Percentiles rank a stretch among this genome's conserved stretches.
Conservation (phyloP, 1,284 basidiomycete species). For the Xerocomus amazonicus region DNA sequence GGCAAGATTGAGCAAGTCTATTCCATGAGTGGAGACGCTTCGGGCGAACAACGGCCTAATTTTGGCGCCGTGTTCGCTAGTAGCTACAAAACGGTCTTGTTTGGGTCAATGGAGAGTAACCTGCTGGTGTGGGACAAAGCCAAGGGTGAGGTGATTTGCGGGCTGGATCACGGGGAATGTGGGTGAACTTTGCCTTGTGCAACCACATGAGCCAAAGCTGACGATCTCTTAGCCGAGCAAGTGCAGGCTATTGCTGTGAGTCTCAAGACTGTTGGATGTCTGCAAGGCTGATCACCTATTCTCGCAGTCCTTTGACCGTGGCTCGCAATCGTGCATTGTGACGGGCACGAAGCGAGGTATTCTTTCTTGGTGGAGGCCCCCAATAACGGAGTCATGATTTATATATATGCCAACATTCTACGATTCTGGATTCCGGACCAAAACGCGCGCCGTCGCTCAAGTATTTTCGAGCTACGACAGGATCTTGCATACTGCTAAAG, state of each 20-base stretch:
- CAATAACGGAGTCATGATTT: conserved; percentile 28
- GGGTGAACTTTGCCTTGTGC: conserved; percentile 14
- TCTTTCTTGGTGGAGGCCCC: conserved; percentile 56
- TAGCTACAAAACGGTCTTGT: conserved; percentile 49
- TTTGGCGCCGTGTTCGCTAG: conserved; percentile 53
- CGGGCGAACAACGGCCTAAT: conserved; percentile 30
- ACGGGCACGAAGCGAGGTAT: conserved; percentile 54
- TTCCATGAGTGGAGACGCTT: conserved; percentile 36
- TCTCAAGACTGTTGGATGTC: not conserved
- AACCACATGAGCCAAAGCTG: conserved; percentile 6
- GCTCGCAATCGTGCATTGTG: conserved; percentile 42
- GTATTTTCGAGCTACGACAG: conserved; percentile 14
- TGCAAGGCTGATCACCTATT: conserved; percentile 3
- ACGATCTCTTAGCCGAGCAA: conserved; percentile 40
- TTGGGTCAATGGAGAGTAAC: conserved; percentile 49
- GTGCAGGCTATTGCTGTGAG: conserved; percentile 57
- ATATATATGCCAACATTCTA: not conserved
- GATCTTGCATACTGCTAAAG: conserved; percentile 34
- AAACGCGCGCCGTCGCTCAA: conserved; percentile 3
- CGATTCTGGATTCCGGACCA: conserved; percentile 5
- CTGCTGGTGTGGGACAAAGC: conserved; percentile 58
- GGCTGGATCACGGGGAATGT: conserved; percentile 57
- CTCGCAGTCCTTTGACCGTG: conserved; percentile 46
- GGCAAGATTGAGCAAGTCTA: conserved; percentile 53
- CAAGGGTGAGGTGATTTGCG: conserved; percentile 49